Percentiles rank a stretch among this genome's conserved stretches.
Conservation (phyloP, 1,284 basidiomycete genomes). For the Moniliella sp. region DNA sequence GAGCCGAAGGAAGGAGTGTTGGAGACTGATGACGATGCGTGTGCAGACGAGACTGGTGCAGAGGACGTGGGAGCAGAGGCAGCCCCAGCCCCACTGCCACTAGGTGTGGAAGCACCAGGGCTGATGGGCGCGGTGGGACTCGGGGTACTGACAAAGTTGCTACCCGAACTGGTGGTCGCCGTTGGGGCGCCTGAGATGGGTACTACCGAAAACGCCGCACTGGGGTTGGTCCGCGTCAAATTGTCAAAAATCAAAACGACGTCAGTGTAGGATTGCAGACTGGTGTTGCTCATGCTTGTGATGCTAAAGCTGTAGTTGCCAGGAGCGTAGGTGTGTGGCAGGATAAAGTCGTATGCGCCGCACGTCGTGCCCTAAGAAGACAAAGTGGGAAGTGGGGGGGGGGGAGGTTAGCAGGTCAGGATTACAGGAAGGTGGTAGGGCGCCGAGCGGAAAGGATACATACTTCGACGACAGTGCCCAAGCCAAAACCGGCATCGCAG, state of each 20-base stretch:
- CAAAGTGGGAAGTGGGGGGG: not conserved
- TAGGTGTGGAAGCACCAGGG: no score
- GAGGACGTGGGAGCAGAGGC: no score
- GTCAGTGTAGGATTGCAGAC: constrained; percentile 16
- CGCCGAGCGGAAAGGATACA: no score
- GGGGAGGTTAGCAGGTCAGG: not conserved
- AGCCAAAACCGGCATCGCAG: constrained; percentile 11
- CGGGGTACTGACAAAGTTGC: not conserved
- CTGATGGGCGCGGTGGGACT: not conserved
- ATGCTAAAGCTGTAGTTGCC: constrained; percentile 15
- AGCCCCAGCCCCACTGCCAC: no score
- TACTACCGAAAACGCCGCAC: not conserved
- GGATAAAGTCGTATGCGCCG: constrained; percentile 12
- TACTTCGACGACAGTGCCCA: constrained; percentile 4
- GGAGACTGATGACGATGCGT: no score
- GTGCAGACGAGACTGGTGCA: no score
- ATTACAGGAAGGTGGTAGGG: no score
- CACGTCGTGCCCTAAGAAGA: constrained; percentile 8
- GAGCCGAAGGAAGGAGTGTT: no score
- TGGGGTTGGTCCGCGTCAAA: not conserved
- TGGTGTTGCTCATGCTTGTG: constrained; percentile 6
- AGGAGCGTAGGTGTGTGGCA: constrained; percentile 13
- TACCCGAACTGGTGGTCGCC: not conserved
- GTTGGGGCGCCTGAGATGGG: not conserved
- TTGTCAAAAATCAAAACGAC: constrained; percentile 13